Percentiles rank a stretch among this genome's conserved stretches.
These are phyloP conservation scores for Erythrophleum ivorense DNA, from an alignment of 331 rosid genomes.

Conservation along the genomic window DNA sequence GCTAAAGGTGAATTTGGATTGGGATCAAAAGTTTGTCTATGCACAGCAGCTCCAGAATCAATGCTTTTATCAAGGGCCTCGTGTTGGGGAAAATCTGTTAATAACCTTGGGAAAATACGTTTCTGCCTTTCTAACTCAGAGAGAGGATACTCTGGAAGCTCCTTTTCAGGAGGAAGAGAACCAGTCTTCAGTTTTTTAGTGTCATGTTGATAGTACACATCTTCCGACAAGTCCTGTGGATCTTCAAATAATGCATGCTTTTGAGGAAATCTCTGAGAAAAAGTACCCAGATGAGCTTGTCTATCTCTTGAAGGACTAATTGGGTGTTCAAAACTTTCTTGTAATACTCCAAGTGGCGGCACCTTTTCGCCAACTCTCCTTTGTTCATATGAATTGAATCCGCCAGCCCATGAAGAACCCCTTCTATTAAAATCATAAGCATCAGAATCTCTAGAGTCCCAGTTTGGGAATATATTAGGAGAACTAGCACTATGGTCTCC, in stretches of 20 bases:
- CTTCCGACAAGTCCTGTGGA: conserved; percentile 66
- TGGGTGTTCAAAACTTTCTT: conserved; percentile 61
- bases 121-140: conserved; percentile 70
- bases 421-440: conserved; percentile 56
- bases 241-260: conserved; percentile 66
- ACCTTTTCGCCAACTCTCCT: conserved; percentile 68
- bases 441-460: conserved; percentile 65
- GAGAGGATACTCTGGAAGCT: conserved; percentile 82
- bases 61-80: conserved; percentile 58
- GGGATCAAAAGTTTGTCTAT: conserved; percentile 63
- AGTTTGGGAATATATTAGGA: conserved; percentile 56
- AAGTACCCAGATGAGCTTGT: conserved; percentile 48
- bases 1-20: conserved; percentile 51
- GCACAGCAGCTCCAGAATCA: conserved; percentile 55
- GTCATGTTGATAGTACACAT: conserved; percentile 56
- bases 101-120: conserved; percentile 51
- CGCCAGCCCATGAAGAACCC: conserved; percentile 60
- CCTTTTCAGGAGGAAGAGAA: conserved; percentile 64
- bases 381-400: conserved; percentile 53
- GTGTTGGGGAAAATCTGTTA: conserved; percentile 56
- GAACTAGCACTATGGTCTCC: conserved; percentile 56
- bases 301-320: conserved; percentile 72
- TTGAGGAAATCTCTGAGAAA: conserved; percentile 59
- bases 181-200: conserved; percentile 70
- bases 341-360: conserved; percentile 53